Conservation (phyloP, 2,329 filamentous ascomycete species). For the Myriosclerotinia curreyana region DNA sequence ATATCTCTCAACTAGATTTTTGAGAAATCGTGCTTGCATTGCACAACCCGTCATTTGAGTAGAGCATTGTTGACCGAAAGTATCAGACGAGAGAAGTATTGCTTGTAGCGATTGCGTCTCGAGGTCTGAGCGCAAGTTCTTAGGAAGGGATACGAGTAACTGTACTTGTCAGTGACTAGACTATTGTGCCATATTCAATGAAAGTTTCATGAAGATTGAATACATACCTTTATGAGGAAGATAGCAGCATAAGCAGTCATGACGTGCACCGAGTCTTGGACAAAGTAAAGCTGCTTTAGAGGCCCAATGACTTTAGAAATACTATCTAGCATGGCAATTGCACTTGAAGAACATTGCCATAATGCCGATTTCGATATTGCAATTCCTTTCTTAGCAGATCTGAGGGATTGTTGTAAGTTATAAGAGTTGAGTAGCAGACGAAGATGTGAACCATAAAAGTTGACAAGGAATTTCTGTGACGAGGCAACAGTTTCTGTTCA, state of each 20-base stretch:
- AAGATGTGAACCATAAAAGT: slow-evolving; percentile 43
- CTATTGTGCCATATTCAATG: too few relatives aligned
- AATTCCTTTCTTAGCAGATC: slow-evolving; percentile 28
- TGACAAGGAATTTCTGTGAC: slow-evolving; percentile 42
- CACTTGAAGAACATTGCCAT: slow-evolving; percentile 39
- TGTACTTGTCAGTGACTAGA: neutral
- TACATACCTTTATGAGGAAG: slow-evolving; percentile 41
- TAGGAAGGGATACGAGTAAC: slow-evolving; percentile 11
- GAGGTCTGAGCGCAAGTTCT: slow-evolving; percentile 21
- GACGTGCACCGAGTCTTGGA: slow-evolving; percentile 44
- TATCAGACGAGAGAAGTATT: slow-evolving; percentile 25
- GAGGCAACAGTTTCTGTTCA: slow-evolving; percentile 22
- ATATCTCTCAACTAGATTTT: slow-evolving; percentile 32
- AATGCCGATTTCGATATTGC: slow-evolving; percentile 38
- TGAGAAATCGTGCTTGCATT: slow-evolving; percentile 39
- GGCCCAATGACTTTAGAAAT: slow-evolving; percentile 35
- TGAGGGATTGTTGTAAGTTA: slow-evolving; percentile 39
- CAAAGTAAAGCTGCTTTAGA: slow-evolving; percentile 41
- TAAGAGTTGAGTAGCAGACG: slow-evolving; percentile 42
- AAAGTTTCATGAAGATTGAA: too few relatives aligned
- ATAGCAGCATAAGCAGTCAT: slow-evolving; percentile 45
- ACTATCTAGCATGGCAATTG: slow-evolving; percentile 65
- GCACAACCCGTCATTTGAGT: slow-evolving; percentile 36
- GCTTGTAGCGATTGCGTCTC: slow-evolving; percentile 25
- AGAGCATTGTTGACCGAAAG: slow-evolving; percentile 38